A percentile compares a stretch with the other conserved stretches of the same genome.
Conservation (phyloP, 495 filamentous ascomycete genomes). For the Acidiella bohemica region DNA sequence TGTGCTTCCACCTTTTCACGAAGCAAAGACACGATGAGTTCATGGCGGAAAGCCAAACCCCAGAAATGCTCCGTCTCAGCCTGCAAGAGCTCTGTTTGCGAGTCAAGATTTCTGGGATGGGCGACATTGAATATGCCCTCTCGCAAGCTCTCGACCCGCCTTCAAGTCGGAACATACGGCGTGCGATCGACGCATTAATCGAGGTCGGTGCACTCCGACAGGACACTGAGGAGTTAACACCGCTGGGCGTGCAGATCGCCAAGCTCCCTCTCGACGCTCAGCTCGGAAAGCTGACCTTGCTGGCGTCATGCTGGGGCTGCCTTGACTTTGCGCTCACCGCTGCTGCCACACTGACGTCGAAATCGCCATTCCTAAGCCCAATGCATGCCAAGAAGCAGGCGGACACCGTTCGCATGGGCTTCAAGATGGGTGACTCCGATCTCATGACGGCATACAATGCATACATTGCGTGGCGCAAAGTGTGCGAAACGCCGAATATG, state of each 20-base stretch:
- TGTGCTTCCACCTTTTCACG: constrained; percentile 93
- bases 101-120: constrained; percentile 94
- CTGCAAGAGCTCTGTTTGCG: constrained; percentile 86
- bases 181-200: constrained; percentile 80
- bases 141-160: constrained; percentile 85
- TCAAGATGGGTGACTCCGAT: constrained; percentile 80
- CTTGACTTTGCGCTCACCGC: constrained; percentile 81
- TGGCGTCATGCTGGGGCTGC: constrained; percentile 73
- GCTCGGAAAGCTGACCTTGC: constrained; percentile 79
- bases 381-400: constrained; percentile 72
- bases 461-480: constrained; percentile 72
- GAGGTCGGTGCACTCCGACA: constrained; percentile 91
- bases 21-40: constrained; percentile 66
- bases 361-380: constrained; percentile 79
- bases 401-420: constrained; percentile 58
- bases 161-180: constrained; percentile 74
- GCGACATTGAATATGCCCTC: constrained; percentile 77
- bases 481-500: constrained; percentile 48
- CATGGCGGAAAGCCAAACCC: constrained; percentile 82
- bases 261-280: constrained; percentile 86
- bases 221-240: constrained; percentile 63
- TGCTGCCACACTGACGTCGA: constrained; percentile 83
- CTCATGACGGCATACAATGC: constrained; percentile 86
- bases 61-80: constrained; percentile 86
- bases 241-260: constrained; percentile 72